Evolutionary conservation across 331 rosid genomes (phyloP), one percentile per base, ranked within the genome.

Genomic region (Malus hybrid): DNA sequence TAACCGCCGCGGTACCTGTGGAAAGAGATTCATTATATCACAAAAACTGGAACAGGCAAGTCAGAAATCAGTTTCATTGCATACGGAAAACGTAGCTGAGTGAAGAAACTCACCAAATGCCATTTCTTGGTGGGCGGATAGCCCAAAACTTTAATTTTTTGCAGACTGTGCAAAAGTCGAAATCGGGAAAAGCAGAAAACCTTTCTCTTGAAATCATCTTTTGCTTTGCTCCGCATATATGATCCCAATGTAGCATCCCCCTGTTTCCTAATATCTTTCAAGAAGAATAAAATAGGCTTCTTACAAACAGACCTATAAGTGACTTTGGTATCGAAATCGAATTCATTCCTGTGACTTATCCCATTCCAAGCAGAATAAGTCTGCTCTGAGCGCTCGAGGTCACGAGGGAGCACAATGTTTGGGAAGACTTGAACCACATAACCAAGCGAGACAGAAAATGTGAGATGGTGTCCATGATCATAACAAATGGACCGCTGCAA

Each of bases 291-390:
- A 73, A 80, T 75, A 44, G 96, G 90, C 79, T 83, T 87, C 85
- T 81, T 85, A 83, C 96, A 90, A 67, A 88, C 70, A 79, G 96
- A 88, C 71, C 55, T 80, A 71, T 80, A 80, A 36, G 91, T 83
- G 46, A 86, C 96, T 85, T 89, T 83, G 65, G 88, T 88, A 79
- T 90, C 93, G n/a, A 88, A 83, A 67, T 90, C 96, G 15, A 90
- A 90, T 82, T 90, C 93, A 73, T 83, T 77, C 74, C 81, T 79
- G 36, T 77, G 78, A 73, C 83, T 81, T 59, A 83, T 73, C 54
- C 91, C 91, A 66, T 90, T 90, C 96, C 96, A 90, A 72, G 96
- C 93, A 72, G 96, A 85, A 83, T 80, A 90, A 65, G 96, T 90
- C 71, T 84, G 82, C 84, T 90, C 96, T 2, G 96, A 81, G 67